Evolutionary conservation across 306 rosid genomes (phyloP).

Genomic region (Elaeagnus macrophylla): DNA sequence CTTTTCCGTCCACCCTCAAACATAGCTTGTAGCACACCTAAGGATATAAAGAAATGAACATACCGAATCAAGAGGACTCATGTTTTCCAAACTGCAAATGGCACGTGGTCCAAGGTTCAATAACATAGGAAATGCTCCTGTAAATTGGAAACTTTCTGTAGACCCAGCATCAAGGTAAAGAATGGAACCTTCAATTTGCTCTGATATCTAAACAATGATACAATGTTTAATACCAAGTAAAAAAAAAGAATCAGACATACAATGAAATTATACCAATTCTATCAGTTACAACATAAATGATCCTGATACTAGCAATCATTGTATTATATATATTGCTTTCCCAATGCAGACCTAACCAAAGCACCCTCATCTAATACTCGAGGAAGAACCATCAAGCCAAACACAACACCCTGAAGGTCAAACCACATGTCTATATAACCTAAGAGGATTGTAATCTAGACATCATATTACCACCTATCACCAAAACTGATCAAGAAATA

Average conservation of each 20-base stretch:
- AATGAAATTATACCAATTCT: background rate
- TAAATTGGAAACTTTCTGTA: constrained; percentile 70
- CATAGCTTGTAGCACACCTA: background rate
- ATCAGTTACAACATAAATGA: background rate
- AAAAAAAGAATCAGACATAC: background rate
- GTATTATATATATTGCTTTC: too few species aligned
- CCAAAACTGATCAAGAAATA: too few species aligned
- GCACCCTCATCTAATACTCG: too few species aligned
- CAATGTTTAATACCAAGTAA: background rate
- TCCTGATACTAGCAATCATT: too few species aligned
- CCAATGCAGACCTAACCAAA: too few species aligned
- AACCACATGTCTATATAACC: too few species aligned
- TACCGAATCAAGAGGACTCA: constrained; percentile 52
- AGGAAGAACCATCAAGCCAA: too few species aligned
- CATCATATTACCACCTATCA: too few species aligned
- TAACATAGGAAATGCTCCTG: constrained; percentile 61
- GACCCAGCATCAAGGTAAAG: constrained; percentile 81
- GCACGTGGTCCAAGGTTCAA: constrained; percentile 63
- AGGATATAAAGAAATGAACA: constrained; percentile 10
- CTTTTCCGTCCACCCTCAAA: too few species aligned
- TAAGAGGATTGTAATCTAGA: too few species aligned
- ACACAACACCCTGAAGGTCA: too few species aligned
- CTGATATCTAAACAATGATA: constrained; percentile 46
- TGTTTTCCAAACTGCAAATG: constrained; percentile 67
- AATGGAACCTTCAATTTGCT: constrained; percentile 59